Evolutionary conservation across 805 yeast genomes (phyloP).

Genomic region (Yamadazyma tumulicola): DNA sequence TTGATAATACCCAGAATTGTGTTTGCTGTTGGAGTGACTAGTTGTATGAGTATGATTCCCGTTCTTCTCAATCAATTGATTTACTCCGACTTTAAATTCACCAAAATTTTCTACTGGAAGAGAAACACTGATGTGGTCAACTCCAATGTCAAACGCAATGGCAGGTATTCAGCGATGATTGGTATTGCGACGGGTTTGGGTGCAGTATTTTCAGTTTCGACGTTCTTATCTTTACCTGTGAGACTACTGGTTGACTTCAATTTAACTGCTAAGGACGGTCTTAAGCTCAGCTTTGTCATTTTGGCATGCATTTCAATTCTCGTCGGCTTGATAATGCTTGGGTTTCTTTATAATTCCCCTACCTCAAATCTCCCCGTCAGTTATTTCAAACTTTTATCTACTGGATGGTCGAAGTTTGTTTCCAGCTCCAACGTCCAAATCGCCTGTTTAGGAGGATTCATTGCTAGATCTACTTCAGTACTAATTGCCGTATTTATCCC

Average conservation of each 20-base stretch:
- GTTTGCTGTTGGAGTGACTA: slow-evolving; percentile 60
- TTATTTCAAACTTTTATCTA: slow-evolving; percentile 23
- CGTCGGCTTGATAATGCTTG: slow-evolving; percentile 35
- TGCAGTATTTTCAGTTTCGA: slow-evolving; percentile 58
- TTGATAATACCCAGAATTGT: slow-evolving; percentile 45
- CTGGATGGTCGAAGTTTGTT: slow-evolving; percentile 47
- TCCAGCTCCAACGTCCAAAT: slow-evolving; percentile 46
- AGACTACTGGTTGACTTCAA: slow-evolving; percentile 37
- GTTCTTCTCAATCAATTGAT: slow-evolving; percentile 56
- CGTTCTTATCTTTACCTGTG: slow-evolving; percentile 56
- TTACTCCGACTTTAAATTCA: slow-evolving; percentile 39
- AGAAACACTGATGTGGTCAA: background rate
- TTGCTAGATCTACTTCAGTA: slow-evolving; percentile 62
- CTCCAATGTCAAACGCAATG: slow-evolving; percentile 21
- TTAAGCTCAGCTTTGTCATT: slow-evolving; percentile 46
- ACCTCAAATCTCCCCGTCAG: slow-evolving; percentile 17
- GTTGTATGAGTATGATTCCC: slow-evolving; percentile 54
- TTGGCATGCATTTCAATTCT: slow-evolving; percentile 43
- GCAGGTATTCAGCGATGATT: slow-evolving; percentile 56
- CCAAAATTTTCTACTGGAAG: slow-evolving; percentile 26
- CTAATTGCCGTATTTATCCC: slow-evolving; percentile 61
- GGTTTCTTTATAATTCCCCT: slow-evolving; percentile 42
- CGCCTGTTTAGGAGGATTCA: slow-evolving; percentile 60
- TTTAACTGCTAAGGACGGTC: slow-evolving; percentile 32
- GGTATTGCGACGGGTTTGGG: slow-evolving; percentile 66